Evolutionary conservation across 2,329 filamentous ascomycete genomes (phyloP).

Genomic region (Neofusicoccum cordaticola): DNA sequence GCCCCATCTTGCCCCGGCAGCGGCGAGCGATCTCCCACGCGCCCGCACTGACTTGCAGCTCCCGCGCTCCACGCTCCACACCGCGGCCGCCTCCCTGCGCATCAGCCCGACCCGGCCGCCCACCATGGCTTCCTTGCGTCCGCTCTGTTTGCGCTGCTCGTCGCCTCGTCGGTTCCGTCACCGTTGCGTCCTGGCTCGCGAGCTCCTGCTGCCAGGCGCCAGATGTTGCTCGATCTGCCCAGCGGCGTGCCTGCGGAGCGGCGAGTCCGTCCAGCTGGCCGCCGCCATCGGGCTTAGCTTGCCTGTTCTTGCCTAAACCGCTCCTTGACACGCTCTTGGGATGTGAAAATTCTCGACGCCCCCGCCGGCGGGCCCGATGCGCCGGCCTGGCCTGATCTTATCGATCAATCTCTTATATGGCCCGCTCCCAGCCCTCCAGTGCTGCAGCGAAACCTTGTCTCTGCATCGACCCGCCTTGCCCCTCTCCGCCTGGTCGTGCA

Average conservation of each 20-base stretch:
- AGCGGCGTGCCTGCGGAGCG: neutral
- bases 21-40: neutral
- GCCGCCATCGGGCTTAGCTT: slow-evolving; percentile 7
- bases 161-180: neutral
- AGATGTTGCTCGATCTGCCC: neutral
- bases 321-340: neutral
- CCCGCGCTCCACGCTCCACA: neutral
- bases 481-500: neutral
- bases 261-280: neutral
- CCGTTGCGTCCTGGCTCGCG: neutral
- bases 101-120: neutral
- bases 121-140: neutral
- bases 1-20: neutral
- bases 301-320: neutral
- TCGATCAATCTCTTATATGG: slow-evolving; percentile 11
- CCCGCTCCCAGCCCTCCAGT: neutral
- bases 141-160: neutral
- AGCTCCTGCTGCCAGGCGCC: neutral
- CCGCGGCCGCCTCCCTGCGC: neutral
- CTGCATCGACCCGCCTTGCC: neutral
- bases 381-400: neutral
- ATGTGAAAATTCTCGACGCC: slow-evolving; percentile 3
- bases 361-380: neutral
- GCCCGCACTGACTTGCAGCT: neutral
- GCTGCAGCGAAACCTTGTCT: neutral